phyloP scores from a whole-genome alignment of 1,139 yeast genomes.

The Nakaseomyces sp. region DNA sequence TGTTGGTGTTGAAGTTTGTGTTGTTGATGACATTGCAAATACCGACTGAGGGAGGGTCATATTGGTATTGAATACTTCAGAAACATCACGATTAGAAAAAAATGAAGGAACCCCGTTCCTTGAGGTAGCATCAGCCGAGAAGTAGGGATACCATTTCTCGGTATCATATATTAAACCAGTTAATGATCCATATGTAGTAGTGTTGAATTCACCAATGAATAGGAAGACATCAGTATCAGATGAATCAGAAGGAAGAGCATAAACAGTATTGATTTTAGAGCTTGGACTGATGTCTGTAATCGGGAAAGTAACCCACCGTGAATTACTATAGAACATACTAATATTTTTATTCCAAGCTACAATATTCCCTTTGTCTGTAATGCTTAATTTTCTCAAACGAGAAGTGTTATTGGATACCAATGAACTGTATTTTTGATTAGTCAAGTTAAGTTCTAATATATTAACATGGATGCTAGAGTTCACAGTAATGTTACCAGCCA shows the following conservation, averaged over 20 bases:
- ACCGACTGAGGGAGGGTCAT: constrained; percentile 18
- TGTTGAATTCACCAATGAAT: constrained; percentile 52
- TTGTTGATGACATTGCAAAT: constrained; percentile 18
- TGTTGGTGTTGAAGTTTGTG: constrained; percentile 22
- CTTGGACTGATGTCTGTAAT: constrained; percentile 11
- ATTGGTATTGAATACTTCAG: constrained; percentile 28
- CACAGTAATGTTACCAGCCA: constrained; percentile 49
- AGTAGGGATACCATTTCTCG: constrained; percentile 61
- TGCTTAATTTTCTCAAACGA: constrained; percentile 14
- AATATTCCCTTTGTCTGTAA: constrained; percentile 9
- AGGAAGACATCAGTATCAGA: constrained; percentile 39
- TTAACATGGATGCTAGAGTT: constrained; percentile 12
- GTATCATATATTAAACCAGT: constrained; percentile 70
- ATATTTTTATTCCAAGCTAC: constrained; percentile 19
- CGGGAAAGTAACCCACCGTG: constrained; percentile 13
- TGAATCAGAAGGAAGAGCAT: not conserved
- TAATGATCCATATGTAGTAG: constrained; percentile 48
- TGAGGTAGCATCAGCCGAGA: constrained; percentile 26
- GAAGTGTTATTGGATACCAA: constrained; percentile 10
- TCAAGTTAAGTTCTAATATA: constrained; percentile 17
- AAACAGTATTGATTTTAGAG: constrained; percentile 9
- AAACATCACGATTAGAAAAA: constrained; percentile 33
- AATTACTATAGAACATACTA: constrained; percentile 10
- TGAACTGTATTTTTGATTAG: constrained; percentile 8
- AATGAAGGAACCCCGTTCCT: constrained; percentile 14